Percentiles rank a stretch among this genome's conserved stretches.
Evolutionary conservation across 768 basidiomycete genomes (phyloP).

Genomic region (Panaeolus cyanescens): DNA sequence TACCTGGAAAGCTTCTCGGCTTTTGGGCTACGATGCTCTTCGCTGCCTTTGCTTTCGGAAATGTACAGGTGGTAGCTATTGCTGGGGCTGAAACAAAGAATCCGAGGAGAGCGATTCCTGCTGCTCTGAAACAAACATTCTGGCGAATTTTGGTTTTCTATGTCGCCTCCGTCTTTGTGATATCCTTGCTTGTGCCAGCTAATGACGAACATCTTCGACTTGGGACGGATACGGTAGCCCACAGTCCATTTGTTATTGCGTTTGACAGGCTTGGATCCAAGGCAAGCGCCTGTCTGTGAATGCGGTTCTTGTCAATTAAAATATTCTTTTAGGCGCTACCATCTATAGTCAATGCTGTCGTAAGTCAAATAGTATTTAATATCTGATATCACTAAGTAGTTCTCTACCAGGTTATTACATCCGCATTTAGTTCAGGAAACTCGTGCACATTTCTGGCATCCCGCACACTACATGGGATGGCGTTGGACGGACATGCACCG

Average conservation of each 20-base stretch:
- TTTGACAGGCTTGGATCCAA: conserved; percentile 62
- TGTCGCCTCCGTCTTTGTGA: conserved; percentile 59
- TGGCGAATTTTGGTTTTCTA: conserved; percentile 39
- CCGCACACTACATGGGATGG: conserved; percentile 40
- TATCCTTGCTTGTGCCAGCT: conserved; percentile 69
- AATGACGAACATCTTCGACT: conserved; percentile 41
- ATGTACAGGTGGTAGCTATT: conserved; percentile 50
- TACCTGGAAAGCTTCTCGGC: conserved; percentile 55
- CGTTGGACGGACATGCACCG: conserved; percentile 39
- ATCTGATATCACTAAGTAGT: neutral
- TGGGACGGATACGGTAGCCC: conserved; percentile 39
- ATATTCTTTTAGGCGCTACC: conserved; percentile 24
- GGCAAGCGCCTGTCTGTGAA: conserved; percentile 23
- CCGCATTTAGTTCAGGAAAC: conserved; percentile 62
- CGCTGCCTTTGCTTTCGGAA: conserved; percentile 67
- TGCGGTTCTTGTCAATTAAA: neutral
- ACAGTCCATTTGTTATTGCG: conserved; percentile 77
- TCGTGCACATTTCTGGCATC: conserved; percentile 48
- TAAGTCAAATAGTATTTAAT: conserved; percentile 23
- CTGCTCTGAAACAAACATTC: conserved; percentile 61
- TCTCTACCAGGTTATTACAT: conserved; percentile 41
- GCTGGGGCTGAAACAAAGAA: conserved; percentile 59
- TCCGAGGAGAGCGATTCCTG: conserved; percentile 67
- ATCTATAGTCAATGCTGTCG: conserved; percentile 53
- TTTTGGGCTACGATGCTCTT: conserved; percentile 38